phyloP scores from a whole-genome alignment of 2,329 filamentous ascomycete species.

The Phaeomoniella chlamydospora region DNA sequence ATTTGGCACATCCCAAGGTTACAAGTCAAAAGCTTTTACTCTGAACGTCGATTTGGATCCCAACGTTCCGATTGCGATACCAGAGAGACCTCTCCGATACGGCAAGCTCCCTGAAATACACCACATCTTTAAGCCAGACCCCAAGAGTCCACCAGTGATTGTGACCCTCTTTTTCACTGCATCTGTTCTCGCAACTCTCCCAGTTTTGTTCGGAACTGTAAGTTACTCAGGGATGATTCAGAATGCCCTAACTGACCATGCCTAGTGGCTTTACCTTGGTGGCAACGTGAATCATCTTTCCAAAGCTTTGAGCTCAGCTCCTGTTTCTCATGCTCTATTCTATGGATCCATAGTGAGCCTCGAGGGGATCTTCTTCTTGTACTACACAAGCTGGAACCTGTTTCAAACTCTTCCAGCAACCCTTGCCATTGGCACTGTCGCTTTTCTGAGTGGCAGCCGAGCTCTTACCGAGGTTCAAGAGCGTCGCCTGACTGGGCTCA shows the following conservation, averaged over 20 bases:
- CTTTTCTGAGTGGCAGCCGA: constrained; percentile 76
- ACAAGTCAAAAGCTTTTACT: constrained; percentile 58
- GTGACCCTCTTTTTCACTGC: constrained; percentile 66
- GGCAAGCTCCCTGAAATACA: constrained; percentile 72
- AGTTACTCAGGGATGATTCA: no score
- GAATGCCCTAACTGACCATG: background rate
- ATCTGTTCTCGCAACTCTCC: constrained; percentile 59
- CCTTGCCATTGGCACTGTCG: constrained; percentile 50
- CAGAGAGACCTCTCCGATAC: constrained; percentile 64
- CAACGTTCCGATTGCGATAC: constrained; percentile 41
- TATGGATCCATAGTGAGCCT: constrained; percentile 75
- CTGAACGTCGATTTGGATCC: constrained; percentile 52
- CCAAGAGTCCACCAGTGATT: constrained; percentile 64
- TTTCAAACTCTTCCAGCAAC: constrained; percentile 75
- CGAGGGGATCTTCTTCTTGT: constrained; percentile 86
- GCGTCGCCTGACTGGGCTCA: constrained; percentile 60
- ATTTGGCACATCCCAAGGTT: constrained; percentile 59
- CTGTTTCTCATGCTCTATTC: constrained; percentile 70
- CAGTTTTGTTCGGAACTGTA: constrained; percentile 57
- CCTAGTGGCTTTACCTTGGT: constrained; percentile 65
- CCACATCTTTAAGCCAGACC: constrained; percentile 74
- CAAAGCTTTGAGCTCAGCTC: constrained; percentile 61
- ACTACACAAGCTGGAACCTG: constrained; percentile 83
- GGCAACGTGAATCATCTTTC: constrained; percentile 68
- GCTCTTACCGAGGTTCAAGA: constrained; percentile 88